Evolutionary conservation across 257 asterid genomes (phyloP).

Genomic region (Forsythia viridissima): DNA sequence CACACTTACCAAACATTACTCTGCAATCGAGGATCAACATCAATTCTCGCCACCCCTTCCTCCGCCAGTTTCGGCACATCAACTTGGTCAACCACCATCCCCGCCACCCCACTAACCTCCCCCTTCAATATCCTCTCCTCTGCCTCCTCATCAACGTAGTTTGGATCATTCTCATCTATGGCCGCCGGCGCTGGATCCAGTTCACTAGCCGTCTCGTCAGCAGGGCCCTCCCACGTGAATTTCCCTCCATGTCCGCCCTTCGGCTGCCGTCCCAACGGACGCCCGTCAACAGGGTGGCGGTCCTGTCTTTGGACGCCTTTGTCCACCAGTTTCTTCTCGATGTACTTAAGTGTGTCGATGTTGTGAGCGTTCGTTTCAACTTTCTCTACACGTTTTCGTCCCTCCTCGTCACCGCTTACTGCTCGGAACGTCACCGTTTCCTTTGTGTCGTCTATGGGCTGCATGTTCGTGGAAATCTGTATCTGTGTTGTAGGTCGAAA

Average conservation of each 20-base stretch:
- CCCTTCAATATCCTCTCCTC: conserved; percentile 38
- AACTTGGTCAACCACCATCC: conserved; percentile 42
- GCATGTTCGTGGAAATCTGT: too few species aligned
- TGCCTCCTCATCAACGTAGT: conserved; percentile 59
- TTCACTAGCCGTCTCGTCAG: conserved; percentile 24
- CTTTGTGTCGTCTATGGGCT: conserved; percentile 31
- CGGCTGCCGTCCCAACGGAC: conserved; percentile 26
- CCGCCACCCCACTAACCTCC: conserved; percentile 40
- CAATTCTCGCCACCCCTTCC: conserved; percentile 50
- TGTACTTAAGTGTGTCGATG: conserved; percentile 35
- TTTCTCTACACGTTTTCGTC: conserved; percentile 43
- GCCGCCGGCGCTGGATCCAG: conserved; percentile 40
- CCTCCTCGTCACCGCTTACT: conserved; percentile 36
- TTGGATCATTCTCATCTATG: conserved; percentile 54
- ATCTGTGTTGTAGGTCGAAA: not conserved
- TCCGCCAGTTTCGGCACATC: conserved; percentile 45
- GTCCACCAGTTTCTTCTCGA: conserved; percentile 48
- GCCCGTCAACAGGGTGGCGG: conserved; percentile 50
- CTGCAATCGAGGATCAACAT: conserved; percentile 41
- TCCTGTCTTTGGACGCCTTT: conserved; percentile 53
- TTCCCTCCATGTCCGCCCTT: conserved; percentile 64
- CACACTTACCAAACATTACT: conserved; percentile 10
- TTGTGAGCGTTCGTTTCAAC: conserved; percentile 34
- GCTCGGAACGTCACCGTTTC: conserved; percentile 44
- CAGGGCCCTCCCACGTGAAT: conserved; percentile 66